Evolutionary conservation across 1,284 basidiomycete genomes (phyloP).

Genomic region (Fistulinella cinereoalba): DNA sequence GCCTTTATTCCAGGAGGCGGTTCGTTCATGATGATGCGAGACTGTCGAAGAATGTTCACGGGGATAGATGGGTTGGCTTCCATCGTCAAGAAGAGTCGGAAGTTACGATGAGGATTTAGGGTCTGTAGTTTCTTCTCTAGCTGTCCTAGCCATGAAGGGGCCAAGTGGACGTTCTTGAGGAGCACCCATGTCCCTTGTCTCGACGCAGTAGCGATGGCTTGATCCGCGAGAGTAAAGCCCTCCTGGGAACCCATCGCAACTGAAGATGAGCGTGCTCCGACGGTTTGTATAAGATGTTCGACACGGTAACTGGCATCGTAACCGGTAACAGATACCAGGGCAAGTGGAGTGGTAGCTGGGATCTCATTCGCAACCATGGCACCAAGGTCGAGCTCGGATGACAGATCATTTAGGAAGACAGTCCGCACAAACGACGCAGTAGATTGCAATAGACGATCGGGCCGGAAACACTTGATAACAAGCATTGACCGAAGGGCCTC

Average conservation of each 20-base stretch:
- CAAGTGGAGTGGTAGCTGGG: constrained; percentile 78
- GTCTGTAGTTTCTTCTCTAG: constrained; percentile 96
- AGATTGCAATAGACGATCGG: constrained; percentile 84
- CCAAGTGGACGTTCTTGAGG: constrained; percentile 94
- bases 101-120: constrained; percentile 81
- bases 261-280: constrained; percentile 72
- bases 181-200: constrained; percentile 93
- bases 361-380: constrained; percentile 79
- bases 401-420: constrained; percentile 81
- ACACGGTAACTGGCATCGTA: constrained; percentile 96
- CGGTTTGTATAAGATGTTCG: constrained; percentile 81
- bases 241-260: constrained; percentile 99
- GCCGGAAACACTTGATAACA: constrained; percentile 86
- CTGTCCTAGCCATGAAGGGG: constrained; percentile 91
- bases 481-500: constrained; percentile 74
- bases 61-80: constrained; percentile 91
- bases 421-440: constrained; percentile 71
- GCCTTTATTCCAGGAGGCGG: constrained; percentile 95
- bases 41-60: constrained; percentile 93
- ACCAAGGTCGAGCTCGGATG: constrained; percentile 73
- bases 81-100: constrained; percentile 96
- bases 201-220: constrained; percentile 87
- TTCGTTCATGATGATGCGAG: constrained; percentile 95
- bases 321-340: constrained; percentile 90
- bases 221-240: constrained; percentile 91